These are phyloP conservation scores for Termitomyces sp. DNA, from an alignment of 768 basidiomycete genomes.

Conservation along the genomic window DNA sequence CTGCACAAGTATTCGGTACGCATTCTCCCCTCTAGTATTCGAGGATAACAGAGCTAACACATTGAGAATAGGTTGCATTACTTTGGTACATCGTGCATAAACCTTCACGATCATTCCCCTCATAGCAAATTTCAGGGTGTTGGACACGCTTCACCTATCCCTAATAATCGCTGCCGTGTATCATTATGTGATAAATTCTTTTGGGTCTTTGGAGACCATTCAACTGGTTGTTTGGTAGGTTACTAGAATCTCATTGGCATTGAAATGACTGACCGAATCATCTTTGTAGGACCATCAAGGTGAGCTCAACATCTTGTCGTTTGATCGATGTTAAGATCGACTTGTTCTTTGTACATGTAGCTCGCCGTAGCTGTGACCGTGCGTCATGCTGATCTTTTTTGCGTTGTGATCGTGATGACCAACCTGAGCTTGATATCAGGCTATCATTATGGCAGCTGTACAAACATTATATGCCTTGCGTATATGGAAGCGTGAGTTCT, in stretches of 20 bases:
- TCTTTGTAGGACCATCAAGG: constrained; percentile 23
- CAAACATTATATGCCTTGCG: too few species aligned
- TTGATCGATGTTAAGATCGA: not conserved
- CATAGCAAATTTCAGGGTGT: constrained; percentile 8
- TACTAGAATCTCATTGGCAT: not conserved
- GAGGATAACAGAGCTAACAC: not conserved
- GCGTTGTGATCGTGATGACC: too few species aligned
- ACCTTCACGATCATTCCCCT: not conserved
- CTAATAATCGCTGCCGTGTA: constrained; percentile 26
- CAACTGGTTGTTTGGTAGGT: constrained; percentile 14
- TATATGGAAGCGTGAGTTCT: constrained; percentile 28
- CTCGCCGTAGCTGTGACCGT: constrained; percentile 27
- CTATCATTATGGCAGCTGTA: too few species aligned
- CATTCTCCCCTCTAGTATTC: not conserved
- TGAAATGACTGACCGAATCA: not conserved
- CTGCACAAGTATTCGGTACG: constrained; percentile 22
- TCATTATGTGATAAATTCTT: constrained; percentile 25
- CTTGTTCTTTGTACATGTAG: constrained; percentile 9
- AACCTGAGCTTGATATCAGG: too few species aligned
- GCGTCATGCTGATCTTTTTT: constrained; percentile 10
- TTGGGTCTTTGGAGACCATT: constrained; percentile 21
- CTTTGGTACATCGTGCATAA: constrained; percentile 18
- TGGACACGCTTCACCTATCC: constrained; percentile 27
- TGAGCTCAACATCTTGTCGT: not conserved
- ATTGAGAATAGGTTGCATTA: constrained; percentile 17